phyloP scores from a whole-genome alignment of 2,329 filamentous ascomycete species.

The Fusarium guadeloupense region DNA sequence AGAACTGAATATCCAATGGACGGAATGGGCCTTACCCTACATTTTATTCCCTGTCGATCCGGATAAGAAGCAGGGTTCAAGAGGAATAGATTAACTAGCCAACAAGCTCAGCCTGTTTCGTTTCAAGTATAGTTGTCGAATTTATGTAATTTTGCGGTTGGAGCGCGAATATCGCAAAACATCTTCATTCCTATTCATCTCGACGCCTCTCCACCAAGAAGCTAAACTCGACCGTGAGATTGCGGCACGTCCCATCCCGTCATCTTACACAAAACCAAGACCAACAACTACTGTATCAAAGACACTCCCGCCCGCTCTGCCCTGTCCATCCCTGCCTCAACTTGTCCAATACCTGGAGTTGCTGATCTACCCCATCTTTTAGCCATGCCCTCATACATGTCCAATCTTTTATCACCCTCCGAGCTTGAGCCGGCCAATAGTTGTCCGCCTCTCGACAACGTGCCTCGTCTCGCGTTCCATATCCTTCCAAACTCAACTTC shows the following conservation, averaged over 20 bases:
- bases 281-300: constrained; percentile 28
- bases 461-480: constrained; percentile 36
- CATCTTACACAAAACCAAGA: constrained; percentile 4
- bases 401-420: constrained; percentile 11
- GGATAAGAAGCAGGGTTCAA: neutral
- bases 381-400: no score
- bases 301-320: constrained; percentile 7
- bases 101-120: neutral
- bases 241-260: constrained; percentile 40
- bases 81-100: neutral
- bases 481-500: constrained; percentile 23
- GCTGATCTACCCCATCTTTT: constrained; percentile 40
- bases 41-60: constrained; percentile 13
- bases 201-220: neutral
- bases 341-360: constrained; percentile 30
- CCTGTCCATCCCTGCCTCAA: constrained; percentile 20
- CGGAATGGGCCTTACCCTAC: constrained; percentile 30
- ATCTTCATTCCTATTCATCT: neutral
- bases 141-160: neutral
- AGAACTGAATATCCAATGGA: neutral
- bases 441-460: constrained; percentile 35
- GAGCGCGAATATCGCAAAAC: neutral
- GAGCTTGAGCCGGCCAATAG: constrained; percentile 35
- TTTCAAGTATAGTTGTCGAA: constrained; percentile 2
- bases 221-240: neutral